Evolutionary conservation across 352 stramenopile species (phyloP).

Genomic region (Blastocystis sp.): DNA sequence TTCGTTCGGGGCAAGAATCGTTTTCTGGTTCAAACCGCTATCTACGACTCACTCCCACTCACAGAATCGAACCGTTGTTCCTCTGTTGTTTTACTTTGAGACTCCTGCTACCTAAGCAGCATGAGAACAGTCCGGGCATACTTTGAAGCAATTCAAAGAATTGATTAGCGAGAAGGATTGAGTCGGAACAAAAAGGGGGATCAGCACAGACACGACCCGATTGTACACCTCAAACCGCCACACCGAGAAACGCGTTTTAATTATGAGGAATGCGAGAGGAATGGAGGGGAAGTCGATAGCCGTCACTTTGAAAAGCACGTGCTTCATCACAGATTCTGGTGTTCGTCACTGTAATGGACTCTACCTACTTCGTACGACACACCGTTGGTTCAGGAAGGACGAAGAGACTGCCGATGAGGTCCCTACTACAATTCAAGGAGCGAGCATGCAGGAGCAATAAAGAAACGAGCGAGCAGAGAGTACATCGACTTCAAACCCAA

Average conservation of each 20-base stretch:
- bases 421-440: background rate
- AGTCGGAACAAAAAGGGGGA: background rate
- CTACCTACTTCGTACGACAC: no score
- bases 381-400: background rate
- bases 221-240: background rate
- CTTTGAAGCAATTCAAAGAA: background rate
- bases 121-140: slow-evolving; percentile 30
- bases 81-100: background rate
- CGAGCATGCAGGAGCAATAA: background rate
- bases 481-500: no score
- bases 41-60: background rate
- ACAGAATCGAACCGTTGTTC: background rate
- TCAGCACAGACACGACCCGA: background rate
- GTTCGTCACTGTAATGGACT: no score
- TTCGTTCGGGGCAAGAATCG: background rate
- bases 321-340: no score
- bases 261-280: no score
- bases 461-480: background rate
- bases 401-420: background rate
- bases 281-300: no score
- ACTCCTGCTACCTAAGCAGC: background rate
- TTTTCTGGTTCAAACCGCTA: background rate
- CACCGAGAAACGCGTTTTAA: no score
- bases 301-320: no score
- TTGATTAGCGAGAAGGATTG: background rate